A percentile compares a stretch with the other conserved stretches of the same genome.
Evolutionary conservation across 2,329 filamentous ascomycete genomes (phyloP).

Genomic region (Furcasterigmium sp.): DNA sequence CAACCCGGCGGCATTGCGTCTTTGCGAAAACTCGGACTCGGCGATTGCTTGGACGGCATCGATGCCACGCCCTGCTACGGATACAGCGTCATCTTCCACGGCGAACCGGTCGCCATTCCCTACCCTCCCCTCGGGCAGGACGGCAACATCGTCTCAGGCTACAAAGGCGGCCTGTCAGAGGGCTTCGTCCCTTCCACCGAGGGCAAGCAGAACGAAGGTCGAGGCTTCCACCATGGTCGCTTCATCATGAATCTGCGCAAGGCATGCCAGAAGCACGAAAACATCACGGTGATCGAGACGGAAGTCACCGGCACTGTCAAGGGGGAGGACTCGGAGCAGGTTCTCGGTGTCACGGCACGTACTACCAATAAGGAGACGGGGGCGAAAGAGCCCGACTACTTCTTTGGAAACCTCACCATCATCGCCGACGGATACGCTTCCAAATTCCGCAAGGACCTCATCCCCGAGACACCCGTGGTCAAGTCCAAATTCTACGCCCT

Average conservation of each 20-base stretch:
- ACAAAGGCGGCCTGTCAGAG: background rate
- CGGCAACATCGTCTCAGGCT: constrained; percentile 29
- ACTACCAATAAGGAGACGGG: constrained; percentile 55
- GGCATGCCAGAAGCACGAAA: constrained; percentile 68
- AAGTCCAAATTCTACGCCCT: constrained; percentile 90
- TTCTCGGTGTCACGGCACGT: constrained; percentile 76
- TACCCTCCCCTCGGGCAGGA: constrained; percentile 63
- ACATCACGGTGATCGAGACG: constrained; percentile 88
- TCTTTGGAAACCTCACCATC: constrained; percentile 84
- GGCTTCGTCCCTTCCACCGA: constrained; percentile 2
- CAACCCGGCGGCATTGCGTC: constrained; percentile 87
- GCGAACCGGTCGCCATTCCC: constrained; percentile 65
- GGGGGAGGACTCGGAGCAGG: constrained; percentile 61
- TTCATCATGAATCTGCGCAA: constrained; percentile 80
- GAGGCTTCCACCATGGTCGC: constrained; percentile 88
- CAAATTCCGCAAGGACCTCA: constrained; percentile 80
- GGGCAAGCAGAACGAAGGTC: constrained; percentile 52
- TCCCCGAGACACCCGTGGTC: constrained; percentile 60
- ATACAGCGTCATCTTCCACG: constrained; percentile 83
- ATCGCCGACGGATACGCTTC: constrained; percentile 89
- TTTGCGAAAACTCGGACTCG: constrained; percentile 73
- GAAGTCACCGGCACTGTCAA: constrained; percentile 74
- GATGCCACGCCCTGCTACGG: constrained; percentile 79
- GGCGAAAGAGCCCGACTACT: constrained; percentile 62
- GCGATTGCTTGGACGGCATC: constrained; percentile 79